A percentile compares a stretch with the other conserved stretches of the same genome.
Conservation (phyloP, 2,329 filamentous ascomycete species). For the Beauveria varroae region DNA sequence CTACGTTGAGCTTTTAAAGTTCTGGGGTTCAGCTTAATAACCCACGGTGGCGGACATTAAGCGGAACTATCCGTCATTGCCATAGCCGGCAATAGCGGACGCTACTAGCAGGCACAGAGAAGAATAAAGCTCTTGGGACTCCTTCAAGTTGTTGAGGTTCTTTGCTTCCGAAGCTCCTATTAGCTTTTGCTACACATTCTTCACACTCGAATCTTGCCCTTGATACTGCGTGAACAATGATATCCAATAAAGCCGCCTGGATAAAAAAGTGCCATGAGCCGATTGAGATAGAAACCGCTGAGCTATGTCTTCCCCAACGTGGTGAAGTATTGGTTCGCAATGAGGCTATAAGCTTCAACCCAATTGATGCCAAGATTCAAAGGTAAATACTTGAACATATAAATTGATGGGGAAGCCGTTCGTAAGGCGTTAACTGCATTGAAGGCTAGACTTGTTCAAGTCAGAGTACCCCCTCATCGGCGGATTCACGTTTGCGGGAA, state of each 20-base stretch:
- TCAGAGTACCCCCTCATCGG: background rate
- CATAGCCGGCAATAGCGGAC: no score
- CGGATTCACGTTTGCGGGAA: background rate
- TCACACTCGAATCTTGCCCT: no score
- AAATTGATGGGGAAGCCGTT: no score
- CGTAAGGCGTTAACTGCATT: background rate
- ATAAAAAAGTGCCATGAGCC: background rate
- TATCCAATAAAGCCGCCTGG: background rate
- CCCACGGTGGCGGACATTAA: no score
- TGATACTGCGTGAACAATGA: no score
- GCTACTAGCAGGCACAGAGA: no score
- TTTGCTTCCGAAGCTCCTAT: no score
- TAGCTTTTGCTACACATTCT: no score
- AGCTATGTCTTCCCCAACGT: background rate
- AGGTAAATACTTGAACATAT: background rate
- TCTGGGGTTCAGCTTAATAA: no score
- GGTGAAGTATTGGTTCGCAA: background rate
- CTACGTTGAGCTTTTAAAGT: background rate
- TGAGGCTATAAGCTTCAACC: background rate
- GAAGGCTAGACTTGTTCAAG: background rate
- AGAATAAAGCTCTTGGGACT: no score
- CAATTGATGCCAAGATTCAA: background rate
- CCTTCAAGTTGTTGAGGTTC: no score
- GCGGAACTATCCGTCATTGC: no score
- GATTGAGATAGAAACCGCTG: background rate